Evolutionary conservation across 148 eudicot genomes (phyloP), one percentile per base, ranked within the genome.

Genomic region (Amaranthus hypochondriacus): DNA sequence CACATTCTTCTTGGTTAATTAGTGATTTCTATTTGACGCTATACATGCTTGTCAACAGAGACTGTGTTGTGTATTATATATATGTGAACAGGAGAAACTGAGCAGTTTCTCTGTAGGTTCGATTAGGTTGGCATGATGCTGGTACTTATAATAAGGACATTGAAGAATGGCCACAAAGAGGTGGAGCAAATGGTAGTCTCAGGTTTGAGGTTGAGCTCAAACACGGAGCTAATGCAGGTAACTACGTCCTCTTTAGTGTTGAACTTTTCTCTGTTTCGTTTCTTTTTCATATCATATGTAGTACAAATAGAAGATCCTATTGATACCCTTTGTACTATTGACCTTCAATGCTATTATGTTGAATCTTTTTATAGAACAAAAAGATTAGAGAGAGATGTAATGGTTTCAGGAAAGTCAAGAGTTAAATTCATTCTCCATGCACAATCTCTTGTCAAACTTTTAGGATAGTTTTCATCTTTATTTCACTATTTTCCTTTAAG

Each of bases 91-190:
- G 18, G 14, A 72, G 50, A 56, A 12, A 48, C 60, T 51, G 4
- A 73, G 0, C 60, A 13, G 63, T 67, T 72, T 67, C 56, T 14
- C 51, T 14, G 77, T 76, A 94, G 98, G 98, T 95, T 74, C 97
- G 98, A 46, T 75, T 95, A 48, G 97, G 98, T 65, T 95, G 98
- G 98, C 98, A 95, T 81, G 97, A 95, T 84, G 88, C 97, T 62
- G 98, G 98, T 56, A 95, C 98, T 7, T 86, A 92, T 71, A 86
- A 92, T 85, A 95, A 95, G 88, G 83, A 88, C 72, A 95, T 89
- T 57, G 84, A 84, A 77, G 97, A 91, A 65, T 95, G 98, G 98
- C 98, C 98, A 56, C 86, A 83, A 81, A 83, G 96, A 82, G 98
- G 98, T 68, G 98, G 97, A 65, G 98, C 96, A 78, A 92, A 95